A percentile compares a stretch with the other conserved stretches of the same genome.
Evolutionary conservation across 805 yeast genomes (phyloP).

Genomic region (Ogataea neopini): DNA sequence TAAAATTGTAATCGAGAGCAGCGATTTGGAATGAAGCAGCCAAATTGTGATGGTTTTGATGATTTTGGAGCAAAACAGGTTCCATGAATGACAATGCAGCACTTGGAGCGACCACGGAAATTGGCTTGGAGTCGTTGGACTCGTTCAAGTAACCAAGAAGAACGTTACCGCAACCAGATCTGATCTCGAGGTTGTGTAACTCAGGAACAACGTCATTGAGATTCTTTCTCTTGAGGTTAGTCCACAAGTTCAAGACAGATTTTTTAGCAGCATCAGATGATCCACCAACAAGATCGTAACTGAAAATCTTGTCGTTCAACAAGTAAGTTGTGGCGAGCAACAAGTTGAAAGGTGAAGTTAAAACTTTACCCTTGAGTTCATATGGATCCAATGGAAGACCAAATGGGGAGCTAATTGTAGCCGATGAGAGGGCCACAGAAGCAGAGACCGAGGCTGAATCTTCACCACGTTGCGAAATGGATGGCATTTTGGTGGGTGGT

Average conservation of each 20-base stretch:
- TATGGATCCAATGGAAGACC: slow-evolving; percentile 62
- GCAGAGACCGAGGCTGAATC: slow-evolving; percentile 26
- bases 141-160: slow-evolving; percentile 66
- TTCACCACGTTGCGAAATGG: slow-evolving; percentile 27
- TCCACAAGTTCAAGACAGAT: slow-evolving; percentile 68
- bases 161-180: slow-evolving; percentile 82
- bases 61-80: slow-evolving; percentile 49
- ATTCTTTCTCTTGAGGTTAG: slow-evolving; percentile 49
- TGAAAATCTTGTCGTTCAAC: slow-evolving; percentile 55
- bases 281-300: slow-evolving; percentile 64
- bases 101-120: slow-evolving; percentile 58
- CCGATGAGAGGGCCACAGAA: slow-evolving; percentile 37
- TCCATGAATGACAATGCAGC: slow-evolving; percentile 69
- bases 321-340: slow-evolving; percentile 57
- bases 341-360: slow-evolving; percentile 56
- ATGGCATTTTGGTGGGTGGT: slow-evolving; percentile 22
- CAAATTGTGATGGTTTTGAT: slow-evolving; percentile 36
- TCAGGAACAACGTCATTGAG: slow-evolving; percentile 60
- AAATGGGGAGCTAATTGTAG: slow-evolving; percentile 52
- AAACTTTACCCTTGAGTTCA: slow-evolving; percentile 46
- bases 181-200: slow-evolving; percentile 62
- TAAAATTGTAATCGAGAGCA: slow-evolving; percentile 68
- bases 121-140: slow-evolving; percentile 19
- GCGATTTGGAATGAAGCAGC: slow-evolving; percentile 75
- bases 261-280: slow-evolving; percentile 39